Conservation (phyloP, 257 asterid genomes). For the Solanum boliviense region DNA sequence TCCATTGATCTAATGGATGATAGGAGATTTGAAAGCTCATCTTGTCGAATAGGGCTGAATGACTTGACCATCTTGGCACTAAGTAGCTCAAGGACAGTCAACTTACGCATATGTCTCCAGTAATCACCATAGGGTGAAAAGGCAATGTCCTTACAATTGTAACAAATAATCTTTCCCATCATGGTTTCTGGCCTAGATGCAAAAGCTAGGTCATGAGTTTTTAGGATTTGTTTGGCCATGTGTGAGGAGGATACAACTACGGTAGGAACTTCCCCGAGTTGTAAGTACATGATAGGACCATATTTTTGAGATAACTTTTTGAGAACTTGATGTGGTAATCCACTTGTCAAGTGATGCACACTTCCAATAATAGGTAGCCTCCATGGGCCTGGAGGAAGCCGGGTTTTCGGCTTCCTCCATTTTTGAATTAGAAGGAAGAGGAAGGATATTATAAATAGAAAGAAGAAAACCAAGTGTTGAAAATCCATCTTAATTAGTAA, state of each 20-base stretch:
- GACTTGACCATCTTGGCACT: not conserved
- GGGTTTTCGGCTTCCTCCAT: not conserved
- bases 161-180: not conserved
- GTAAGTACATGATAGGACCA: not conserved
- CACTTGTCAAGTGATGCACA: not conserved
- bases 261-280: not conserved
- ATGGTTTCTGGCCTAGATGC: not conserved
- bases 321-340: not conserved
- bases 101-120: not conserved
- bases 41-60: not conserved
- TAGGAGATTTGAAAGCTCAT: not conserved
- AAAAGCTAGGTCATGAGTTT: not conserved
- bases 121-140: not conserved
- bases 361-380: not conserved
- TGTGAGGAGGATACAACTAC: not conserved
- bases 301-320: not conserved
- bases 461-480: not conserved
- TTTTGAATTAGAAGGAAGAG: not conserved
- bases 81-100: not conserved
- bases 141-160: not conserved
- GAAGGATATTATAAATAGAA: not conserved
- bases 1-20: not conserved
- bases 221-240: not conserved
- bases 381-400: not conserved
- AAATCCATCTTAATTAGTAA: not conserved